phyloP scores from a whole-genome alignment of 2,329 filamentous ascomycete genomes.

The Fusarium lyarnte region DNA sequence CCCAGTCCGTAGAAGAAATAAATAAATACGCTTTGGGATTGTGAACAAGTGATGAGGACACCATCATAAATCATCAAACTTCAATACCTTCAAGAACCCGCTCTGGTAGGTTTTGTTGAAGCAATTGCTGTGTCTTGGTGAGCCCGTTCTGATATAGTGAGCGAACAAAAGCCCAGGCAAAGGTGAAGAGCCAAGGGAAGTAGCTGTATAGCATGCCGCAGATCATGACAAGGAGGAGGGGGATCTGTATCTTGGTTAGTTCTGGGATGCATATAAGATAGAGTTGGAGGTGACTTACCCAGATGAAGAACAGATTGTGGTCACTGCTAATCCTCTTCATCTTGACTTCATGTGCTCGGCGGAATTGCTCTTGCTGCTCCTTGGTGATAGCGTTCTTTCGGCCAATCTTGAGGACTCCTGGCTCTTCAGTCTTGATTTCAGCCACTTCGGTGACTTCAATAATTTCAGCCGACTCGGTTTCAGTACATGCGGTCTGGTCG shows the following conservation, averaged over 20 bases:
- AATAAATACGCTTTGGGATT: slow-evolving; percentile 30
- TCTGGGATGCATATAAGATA: not conserved
- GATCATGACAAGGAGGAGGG: slow-evolving; percentile 59
- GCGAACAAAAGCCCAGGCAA: slow-evolving; percentile 48
- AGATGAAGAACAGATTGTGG: slow-evolving; percentile 74
- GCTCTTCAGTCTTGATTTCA: slow-evolving; percentile 53
- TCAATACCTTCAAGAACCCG: slow-evolving; percentile 44
- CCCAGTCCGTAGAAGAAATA: slow-evolving; percentile 15
- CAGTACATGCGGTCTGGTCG: slow-evolving; percentile 54
- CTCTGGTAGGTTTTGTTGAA: slow-evolving; percentile 39
- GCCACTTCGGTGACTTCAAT: slow-evolving; percentile 49
- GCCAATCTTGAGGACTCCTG: slow-evolving; percentile 65
- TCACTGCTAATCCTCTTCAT: slow-evolving; percentile 71
- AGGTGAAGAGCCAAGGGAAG: slow-evolving; percentile 58
- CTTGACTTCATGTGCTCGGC: slow-evolving; percentile 68
- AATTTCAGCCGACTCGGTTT: slow-evolving; percentile 47
- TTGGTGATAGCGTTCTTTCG: slow-evolving; percentile 71
- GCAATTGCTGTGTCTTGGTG: slow-evolving; percentile 41
- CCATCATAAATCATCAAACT: slow-evolving; percentile 38
- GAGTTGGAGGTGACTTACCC: slow-evolving; percentile 58
- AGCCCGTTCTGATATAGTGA: slow-evolving; percentile 46
- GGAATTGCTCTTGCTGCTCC: slow-evolving; percentile 71
- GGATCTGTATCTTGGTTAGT: slow-evolving; percentile 55
- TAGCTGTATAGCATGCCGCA: slow-evolving; percentile 61
- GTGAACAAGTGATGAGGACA: slow-evolving; percentile 21